Percentiles rank a stretch among this genome's conserved stretches.
These are phyloP conservation scores for Aspergillus affinis DNA, from an alignment of 495 filamentous ascomycete species.

Conservation along the genomic window DNA sequence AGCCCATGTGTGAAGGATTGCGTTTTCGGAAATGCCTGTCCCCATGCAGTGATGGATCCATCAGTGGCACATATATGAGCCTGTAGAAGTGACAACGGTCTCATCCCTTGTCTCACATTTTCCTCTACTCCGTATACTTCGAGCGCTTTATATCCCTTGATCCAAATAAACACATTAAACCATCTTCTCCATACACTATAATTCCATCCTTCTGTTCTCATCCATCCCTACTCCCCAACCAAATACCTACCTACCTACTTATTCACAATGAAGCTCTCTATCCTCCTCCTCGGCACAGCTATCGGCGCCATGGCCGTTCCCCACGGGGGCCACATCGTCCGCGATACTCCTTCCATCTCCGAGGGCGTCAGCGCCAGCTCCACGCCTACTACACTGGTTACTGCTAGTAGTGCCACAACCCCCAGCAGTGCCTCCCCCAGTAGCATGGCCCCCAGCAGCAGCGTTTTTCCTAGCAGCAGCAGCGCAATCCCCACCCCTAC, in stretches of 20 bases:
- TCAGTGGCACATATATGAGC: not conserved
- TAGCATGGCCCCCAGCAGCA: not conserved
- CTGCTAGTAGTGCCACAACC: conserved; percentile 1
- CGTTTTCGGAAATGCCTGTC: not conserved
- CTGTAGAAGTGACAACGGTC: not conserved
- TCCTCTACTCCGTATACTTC: not conserved
- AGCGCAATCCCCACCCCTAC: not conserved
- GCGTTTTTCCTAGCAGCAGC: not conserved
- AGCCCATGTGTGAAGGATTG: not conserved
- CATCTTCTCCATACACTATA: not conserved
- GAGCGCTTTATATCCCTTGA: not conserved
- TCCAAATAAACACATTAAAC: not conserved
- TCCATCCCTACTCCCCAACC: not conserved
- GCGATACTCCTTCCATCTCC: not conserved
- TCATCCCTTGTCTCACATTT: not conserved
- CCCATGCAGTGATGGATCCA: not conserved
- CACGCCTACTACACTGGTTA: not conserved
- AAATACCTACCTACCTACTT: not conserved
- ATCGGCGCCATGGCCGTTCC: conserved; percentile 9
- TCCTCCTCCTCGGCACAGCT: conserved; percentile 6
- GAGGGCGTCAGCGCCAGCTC: not conserved
- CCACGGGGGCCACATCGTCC: not conserved
- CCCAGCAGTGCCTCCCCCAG: not conserved
- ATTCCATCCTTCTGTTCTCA: not conserved
- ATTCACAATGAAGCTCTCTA: conserved; percentile 18